Evolutionary conservation across 371 early-diverging fungal species (phyloP), one percentile per base, ranked within the genome.

Genomic region (Actinomortierella wolfii): DNA sequence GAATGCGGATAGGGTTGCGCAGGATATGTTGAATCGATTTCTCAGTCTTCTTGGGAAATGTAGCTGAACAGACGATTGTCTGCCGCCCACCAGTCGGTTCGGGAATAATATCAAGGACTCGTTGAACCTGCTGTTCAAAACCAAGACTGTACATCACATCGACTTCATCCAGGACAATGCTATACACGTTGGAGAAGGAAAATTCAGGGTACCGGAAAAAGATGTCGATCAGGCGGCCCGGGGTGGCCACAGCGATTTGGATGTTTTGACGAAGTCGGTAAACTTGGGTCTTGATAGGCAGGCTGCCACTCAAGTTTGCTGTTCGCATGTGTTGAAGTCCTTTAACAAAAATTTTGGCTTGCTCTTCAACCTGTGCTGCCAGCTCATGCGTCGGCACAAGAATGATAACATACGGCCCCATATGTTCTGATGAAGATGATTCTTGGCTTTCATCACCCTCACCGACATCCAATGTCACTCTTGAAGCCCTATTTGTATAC

Each of bases 121-220:
- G 66, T 18, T 58, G 68, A 9, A 84, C 75, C 52, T 88, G 83
- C 4, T 69, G 68, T 1, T 76, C 79, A 61, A 83, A 84, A 23
- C 85, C 83, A 51, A 83, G 53, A 26, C 79, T 79, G 58, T 86
- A 78, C 79, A 88, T 83, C 23, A 82, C 62, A 57, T 86, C 86
- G 2, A 80, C 88, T 55, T 86, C 87, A 58, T 88, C 88, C 50
- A 88, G 47, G 2, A 88, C 82, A 7, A 88, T 55, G 58, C 85
- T 83, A 21, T 73, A 82, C 28, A 83, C 65, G 11, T 70, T 81
- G 61, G 81, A 83, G 23, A 81, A 59, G 8, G 76, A 59, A 11
- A 84, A 51, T n/a, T 79, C 65, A 5, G 74, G 64, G 49, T 82
- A 79, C 40, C 76, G 69, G 5, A 70, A 71, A 5, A 79, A 56